These are phyloP conservation scores for Botrytis sinoallii DNA, from an alignment of 2,329 filamentous ascomycete genomes.

Conservation along the genomic window DNA sequence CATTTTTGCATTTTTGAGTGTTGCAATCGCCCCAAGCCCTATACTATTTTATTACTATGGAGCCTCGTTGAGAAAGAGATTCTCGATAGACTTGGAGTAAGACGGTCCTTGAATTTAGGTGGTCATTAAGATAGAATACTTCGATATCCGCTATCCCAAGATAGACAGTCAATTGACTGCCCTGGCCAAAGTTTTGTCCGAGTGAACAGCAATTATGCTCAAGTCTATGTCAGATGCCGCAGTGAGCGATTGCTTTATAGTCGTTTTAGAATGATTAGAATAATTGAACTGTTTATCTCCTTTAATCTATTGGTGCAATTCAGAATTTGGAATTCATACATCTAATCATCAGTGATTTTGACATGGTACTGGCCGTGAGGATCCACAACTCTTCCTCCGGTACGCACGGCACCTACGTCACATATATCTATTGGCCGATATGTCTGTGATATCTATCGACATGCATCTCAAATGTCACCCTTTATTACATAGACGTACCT, in stretches of 20 bases:
- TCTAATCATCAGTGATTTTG: not conserved
- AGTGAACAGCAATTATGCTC: not conserved
- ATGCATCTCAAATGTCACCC: not conserved
- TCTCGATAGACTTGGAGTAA: constrained; percentile 39
- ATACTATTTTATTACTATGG: constrained; percentile 49
- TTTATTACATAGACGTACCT: not conserved
- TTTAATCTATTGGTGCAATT: not conserved
- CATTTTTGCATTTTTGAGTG: constrained; percentile 45
- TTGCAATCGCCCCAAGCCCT: constrained; percentile 48
- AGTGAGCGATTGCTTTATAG: not conserved
- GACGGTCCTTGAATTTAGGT: not conserved
- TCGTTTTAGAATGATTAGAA: not conserved
- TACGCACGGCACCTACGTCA: not conserved
- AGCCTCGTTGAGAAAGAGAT: constrained; percentile 45
- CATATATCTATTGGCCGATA: not conserved
- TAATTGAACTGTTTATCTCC: not conserved
- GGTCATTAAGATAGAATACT: not conserved
- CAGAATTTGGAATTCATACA: not conserved
- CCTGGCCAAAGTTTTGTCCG: not conserved
- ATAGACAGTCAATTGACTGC: not conserved
- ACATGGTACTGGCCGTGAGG: not conserved
- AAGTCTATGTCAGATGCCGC: not conserved
- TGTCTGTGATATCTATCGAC: not conserved
- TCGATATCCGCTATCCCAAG: not conserved
- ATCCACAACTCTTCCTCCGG: not conserved